Conservation (phyloP, 2,329 filamentous ascomycete genomes). For the Camillea tinctor region DNA sequence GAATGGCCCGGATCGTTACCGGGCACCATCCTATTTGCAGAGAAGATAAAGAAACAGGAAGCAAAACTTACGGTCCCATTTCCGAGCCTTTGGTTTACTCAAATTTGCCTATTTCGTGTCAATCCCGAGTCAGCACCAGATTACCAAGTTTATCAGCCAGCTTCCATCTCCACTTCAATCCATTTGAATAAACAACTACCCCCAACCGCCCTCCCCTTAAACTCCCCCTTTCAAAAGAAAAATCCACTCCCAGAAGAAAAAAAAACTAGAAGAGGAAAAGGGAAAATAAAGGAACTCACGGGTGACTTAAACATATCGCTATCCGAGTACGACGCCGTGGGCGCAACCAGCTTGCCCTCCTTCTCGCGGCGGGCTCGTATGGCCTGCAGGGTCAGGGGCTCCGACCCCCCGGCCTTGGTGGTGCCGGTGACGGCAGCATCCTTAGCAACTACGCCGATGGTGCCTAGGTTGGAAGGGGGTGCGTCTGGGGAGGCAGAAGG, state of each 20-base stretch:
- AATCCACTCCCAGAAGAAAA: neutral
- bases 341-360: conserved; percentile 69
- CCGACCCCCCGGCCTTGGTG: conserved; percentile 9
- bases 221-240: neutral
- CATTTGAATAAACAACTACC: too few relatives aligned
- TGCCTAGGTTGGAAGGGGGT: conserved; percentile 8
- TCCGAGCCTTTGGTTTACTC: conserved; percentile 72
- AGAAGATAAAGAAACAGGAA: too few relatives aligned
- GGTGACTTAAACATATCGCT: conserved; percentile 82
- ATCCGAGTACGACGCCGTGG: conserved; percentile 72
- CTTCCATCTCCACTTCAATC: too few relatives aligned
- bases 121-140: too few relatives aligned
- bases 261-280: neutral
- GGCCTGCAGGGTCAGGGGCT: conserved; percentile 59
- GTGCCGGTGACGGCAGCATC: conserved; percentile 18
- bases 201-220: neutral
- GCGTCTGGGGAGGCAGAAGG: neutral
- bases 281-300: conserved; percentile 51
- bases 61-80: conserved; percentile 74
- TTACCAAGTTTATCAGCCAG: too few relatives aligned
- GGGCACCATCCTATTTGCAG: neutral
- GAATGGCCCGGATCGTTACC: neutral
- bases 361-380: conserved; percentile 68
- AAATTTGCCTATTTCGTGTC: conserved; percentile 12
- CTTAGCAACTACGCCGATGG: conserved; percentile 19